Evolutionary conservation across 2,329 filamentous ascomycete genomes (phyloP).

Genomic region (Pseudopithomyces chartarum): DNA sequence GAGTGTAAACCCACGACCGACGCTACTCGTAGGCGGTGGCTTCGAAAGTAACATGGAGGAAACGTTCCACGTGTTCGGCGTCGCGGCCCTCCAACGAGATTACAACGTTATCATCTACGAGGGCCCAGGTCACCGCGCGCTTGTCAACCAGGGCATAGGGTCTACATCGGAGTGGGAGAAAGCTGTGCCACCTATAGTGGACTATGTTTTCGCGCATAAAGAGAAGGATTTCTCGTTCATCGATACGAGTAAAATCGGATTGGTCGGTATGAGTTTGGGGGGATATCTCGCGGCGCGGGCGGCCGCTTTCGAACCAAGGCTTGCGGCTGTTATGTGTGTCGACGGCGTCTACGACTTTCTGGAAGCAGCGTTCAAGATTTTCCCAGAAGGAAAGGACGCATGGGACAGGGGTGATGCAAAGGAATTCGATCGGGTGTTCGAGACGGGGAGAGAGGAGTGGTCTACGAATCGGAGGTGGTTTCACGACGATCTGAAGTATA

Average conservation of each 20-base stretch:
- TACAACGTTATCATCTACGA: constrained; percentile 42
- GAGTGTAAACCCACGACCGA: constrained; percentile 9
- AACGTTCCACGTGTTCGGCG: constrained; percentile 27
- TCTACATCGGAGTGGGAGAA: constrained; percentile 40
- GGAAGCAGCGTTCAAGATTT: background rate
- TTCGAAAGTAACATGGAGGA: constrained; percentile 38
- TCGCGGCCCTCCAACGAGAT: constrained; percentile 34
- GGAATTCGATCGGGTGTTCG: background rate
- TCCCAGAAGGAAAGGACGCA: background rate
- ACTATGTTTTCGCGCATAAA: constrained; percentile 28
- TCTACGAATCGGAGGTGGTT: background rate
- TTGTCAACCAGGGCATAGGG: constrained; percentile 24
- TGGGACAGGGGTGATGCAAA: background rate
- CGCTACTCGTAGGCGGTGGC: constrained; percentile 26
- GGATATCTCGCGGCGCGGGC: constrained; percentile 38
- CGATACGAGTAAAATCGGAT: constrained; percentile 27
- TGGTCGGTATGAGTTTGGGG: constrained; percentile 36
- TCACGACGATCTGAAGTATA: background rate
- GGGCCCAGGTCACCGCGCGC: constrained; percentile 39
- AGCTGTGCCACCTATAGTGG: constrained; percentile 33
- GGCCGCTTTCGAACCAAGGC: constrained; percentile 35
- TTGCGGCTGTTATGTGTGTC: constrained; percentile 25
- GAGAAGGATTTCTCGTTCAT: constrained; percentile 11
- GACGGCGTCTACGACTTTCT: constrained; percentile 17
- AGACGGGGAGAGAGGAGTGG: background rate